Conservation (phyloP, 2,329 filamentous ascomycete species). For the Ilyonectria mors-panacis region DNA sequence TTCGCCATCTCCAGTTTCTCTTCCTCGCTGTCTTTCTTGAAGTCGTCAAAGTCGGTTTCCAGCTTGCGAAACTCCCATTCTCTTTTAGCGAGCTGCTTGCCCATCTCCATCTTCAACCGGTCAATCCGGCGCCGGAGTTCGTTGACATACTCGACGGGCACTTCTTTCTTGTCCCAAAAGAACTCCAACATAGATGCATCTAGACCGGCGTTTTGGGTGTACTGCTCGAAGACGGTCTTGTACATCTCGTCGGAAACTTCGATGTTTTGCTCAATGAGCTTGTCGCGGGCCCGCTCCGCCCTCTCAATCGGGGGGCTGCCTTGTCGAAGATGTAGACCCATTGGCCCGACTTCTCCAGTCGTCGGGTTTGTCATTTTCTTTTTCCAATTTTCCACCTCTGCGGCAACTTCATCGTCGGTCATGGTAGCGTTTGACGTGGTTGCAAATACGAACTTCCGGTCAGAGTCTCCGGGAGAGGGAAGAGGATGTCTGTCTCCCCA, state of each 20-base stretch:
- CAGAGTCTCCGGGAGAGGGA: constrained; percentile 10
- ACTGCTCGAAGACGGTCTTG: constrained; percentile 28
- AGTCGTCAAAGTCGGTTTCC: constrained; percentile 6
- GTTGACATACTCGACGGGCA: constrained; percentile 34
- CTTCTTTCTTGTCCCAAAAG: constrained; percentile 4
- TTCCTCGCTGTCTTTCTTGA: background rate
- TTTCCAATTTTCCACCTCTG: constrained; percentile 6
- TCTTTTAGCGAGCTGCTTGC: constrained; percentile 12
- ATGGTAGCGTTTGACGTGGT: constrained; percentile 20
- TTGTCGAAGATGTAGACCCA: constrained; percentile 30
- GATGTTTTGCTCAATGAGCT: constrained; percentile 20
- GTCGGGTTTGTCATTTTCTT: background rate
- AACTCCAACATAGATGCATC: constrained; percentile 31
- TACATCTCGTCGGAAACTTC: constrained; percentile 14
- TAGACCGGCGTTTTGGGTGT: constrained; percentile 26
- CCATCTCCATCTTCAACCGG: constrained; percentile 32
- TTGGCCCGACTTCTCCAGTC: constrained; percentile 13
- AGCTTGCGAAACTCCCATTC: background rate
- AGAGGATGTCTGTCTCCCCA: constrained; percentile 22
- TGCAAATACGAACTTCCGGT: constrained; percentile 31
- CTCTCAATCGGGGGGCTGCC: constrained; percentile 34
- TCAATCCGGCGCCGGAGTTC: constrained; percentile 26
- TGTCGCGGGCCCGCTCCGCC: constrained; percentile 25
- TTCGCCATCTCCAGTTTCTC: background rate
- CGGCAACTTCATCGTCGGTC: background rate